Evolutionary conservation across 495 filamentous ascomycete species (phyloP), one percentile per base, ranked within the genome.

Genomic region (Neohortaea acidophila): DNA sequence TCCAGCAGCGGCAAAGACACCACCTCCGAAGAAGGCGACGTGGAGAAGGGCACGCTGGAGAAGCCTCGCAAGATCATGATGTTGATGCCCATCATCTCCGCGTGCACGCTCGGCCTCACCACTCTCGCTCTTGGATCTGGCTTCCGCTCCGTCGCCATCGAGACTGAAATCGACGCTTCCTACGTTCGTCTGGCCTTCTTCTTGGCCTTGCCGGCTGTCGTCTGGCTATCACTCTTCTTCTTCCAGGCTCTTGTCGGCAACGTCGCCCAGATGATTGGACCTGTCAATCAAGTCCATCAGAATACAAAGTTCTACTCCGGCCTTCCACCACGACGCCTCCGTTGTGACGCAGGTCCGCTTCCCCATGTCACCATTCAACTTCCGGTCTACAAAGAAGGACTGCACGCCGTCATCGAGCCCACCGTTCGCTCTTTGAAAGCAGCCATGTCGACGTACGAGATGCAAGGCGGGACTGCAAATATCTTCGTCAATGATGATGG

Each of bases 401-500:
- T 81, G 18, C 43, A 41, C 15, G 69, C 61, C 36, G 75, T 79
- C 53, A 79, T 80, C 53, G 70, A 61, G 14, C 76, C 77, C 4
- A 81, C 77, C 0, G 69, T 81, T 48, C 65, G 67, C 46, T 80
- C 76, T 12, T 66, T 81, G 54, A 80, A 81, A 56, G 65, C 73
- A 47, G 77, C 77, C 34, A 80, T 81, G 50, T 76, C 76, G 26
- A 82, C 79, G 0, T 84, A 84, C 52, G 79, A 84, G 49, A 65
- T 84, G 27, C 79, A 84, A 53, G 79, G 79, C 39, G 79, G 79
- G 20, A 81, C 79, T 0, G 79, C 79, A 10, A 84, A 84, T 51
- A 71, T 84, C 58, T 81, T 84, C 49, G 68, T 84, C 59, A 83
- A 84, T 53, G 79, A 84, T 49, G 79, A 84, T 47, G 79, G 80